phyloP scores from a whole-genome alignment of 257 asterid genomes.

The Paraleonurus japonicus region DNA sequence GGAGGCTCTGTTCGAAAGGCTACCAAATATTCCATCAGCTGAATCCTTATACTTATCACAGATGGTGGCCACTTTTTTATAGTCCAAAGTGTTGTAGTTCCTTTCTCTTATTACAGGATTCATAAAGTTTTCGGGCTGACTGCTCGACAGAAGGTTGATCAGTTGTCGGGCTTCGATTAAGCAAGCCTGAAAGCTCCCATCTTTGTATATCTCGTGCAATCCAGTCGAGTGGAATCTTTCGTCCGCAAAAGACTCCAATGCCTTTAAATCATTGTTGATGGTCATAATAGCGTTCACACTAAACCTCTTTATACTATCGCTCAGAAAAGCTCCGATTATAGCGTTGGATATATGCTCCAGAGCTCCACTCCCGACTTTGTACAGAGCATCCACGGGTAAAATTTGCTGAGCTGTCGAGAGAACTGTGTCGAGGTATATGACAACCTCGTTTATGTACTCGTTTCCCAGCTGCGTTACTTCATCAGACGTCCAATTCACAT shows the following conservation, averaged over 20 bases:
- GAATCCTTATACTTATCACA: slow-evolving; percentile 87
- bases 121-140: slow-evolving; percentile 92
- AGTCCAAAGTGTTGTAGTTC: slow-evolving; percentile 69
- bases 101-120: slow-evolving; percentile 90
- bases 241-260: slow-evolving; percentile 77
- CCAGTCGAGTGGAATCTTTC: slow-evolving; percentile 80
- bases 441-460: slow-evolving; percentile 70
- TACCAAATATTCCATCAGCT: slow-evolving; percentile 83
- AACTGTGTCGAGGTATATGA: slow-evolving; percentile 79
- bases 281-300: slow-evolving; percentile 58
- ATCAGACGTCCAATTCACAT: slow-evolving; percentile 79
- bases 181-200: slow-evolving; percentile 68
- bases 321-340: slow-evolving; percentile 59
- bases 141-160: slow-evolving; percentile 77
- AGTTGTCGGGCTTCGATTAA: slow-evolving; percentile 79
- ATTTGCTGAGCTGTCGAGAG: slow-evolving; percentile 91
- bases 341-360: slow-evolving; percentile 80
- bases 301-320: slow-evolving; percentile 76
- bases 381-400: slow-evolving; percentile 78
- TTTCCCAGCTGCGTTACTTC: slow-evolving; percentile 63
- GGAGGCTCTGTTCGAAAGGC: slow-evolving; percentile 71
- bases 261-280: slow-evolving; percentile 62
- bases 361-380: slow-evolving; percentile 88
- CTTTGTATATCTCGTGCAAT: slow-evolving; percentile 67
- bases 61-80: slow-evolving; percentile 77